Conservation (phyloP, 2,329 filamentous ascomycete species). For the Fusarium foetens region DNA sequence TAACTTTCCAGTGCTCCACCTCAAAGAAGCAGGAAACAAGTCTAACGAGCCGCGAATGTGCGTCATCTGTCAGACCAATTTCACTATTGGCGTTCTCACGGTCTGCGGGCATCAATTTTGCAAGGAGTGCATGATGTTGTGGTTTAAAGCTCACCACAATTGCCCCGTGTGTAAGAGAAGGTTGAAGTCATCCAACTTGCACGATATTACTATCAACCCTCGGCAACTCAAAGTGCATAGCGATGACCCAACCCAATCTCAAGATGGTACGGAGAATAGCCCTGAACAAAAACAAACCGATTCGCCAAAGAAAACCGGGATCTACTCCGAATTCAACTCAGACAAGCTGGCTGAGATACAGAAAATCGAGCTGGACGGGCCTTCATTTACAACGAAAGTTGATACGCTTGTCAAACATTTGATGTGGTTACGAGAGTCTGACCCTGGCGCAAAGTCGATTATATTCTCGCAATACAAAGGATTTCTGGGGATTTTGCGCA, state of each 20-base stretch:
- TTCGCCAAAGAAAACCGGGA: slow-evolving; percentile 55
- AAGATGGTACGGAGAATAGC: slow-evolving; percentile 11
- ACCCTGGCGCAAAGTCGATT: slow-evolving; percentile 89
- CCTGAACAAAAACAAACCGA: slow-evolving; percentile 29
- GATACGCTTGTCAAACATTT: slow-evolving; percentile 85
- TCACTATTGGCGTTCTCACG: slow-evolving; percentile 83
- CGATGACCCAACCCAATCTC: slow-evolving; percentile 25
- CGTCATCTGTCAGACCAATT: slow-evolving; percentile 83
- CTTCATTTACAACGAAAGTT: slow-evolving; percentile 89
- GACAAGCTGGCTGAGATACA: slow-evolving; percentile 82
- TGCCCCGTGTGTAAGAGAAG: slow-evolving; percentile 87
- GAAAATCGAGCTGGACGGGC: slow-evolving; percentile 76
- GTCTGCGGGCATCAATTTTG: slow-evolving; percentile 94
- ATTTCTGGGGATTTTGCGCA: slow-evolving; percentile 78
- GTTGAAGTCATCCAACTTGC: slow-evolving; percentile 74
- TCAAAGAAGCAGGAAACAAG: slow-evolving; percentile 68
- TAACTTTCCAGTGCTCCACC: slow-evolving; percentile 58
- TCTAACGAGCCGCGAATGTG: slow-evolving; percentile 76
- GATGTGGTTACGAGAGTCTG: slow-evolving; percentile 83
- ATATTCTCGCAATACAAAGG: slow-evolving; percentile 91
- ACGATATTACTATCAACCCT: slow-evolving; percentile 86
- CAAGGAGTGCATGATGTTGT: slow-evolving; percentile 83
- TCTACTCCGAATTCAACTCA: slow-evolving; percentile 82
- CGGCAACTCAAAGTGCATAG: slow-evolving; percentile 74
- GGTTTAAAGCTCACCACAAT: slow-evolving; percentile 78